A percentile compares a stretch with the other conserved stretches of the same genome.
Conservation (phyloP, 306 rosid genomes). For the Medicago truncatula region DNA sequence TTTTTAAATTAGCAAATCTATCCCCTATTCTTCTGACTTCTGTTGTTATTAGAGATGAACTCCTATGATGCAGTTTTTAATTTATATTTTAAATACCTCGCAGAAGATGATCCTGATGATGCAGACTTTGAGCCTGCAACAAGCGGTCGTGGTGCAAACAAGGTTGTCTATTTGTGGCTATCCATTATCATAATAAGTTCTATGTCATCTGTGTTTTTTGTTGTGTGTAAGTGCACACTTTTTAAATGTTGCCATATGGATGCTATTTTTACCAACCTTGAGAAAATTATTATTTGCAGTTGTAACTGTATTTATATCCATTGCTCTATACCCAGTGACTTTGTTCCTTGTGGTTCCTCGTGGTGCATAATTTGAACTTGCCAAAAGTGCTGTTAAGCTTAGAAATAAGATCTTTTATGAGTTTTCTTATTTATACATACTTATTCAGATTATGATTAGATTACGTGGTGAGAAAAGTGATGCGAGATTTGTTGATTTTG, state of each 20-base stretch:
- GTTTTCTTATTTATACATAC: neutral
- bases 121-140: conserved; percentile 87
- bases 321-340: conserved; percentile 7
- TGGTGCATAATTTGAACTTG: neutral
- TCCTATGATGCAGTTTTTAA: conserved; percentile 19
- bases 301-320: neutral
- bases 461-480: neutral
- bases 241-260: conserved; percentile 16
- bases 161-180: conserved; percentile 56
- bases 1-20: conserved; percentile 14
- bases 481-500: neutral
- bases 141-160: conserved; percentile 63
- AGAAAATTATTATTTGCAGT: neutral
- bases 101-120: conserved; percentile 99
- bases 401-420: neutral
- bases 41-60: conserved; percentile 25
- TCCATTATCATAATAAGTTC: conserved; percentile 16
- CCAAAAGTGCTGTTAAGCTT: conserved; percentile 1
- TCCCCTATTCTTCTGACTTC: neutral
- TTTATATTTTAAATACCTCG: conserved; percentile 33
- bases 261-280: conserved; percentile 7
- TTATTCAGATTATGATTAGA: neutral
- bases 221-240: neutral
- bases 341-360: neutral
- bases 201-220: conserved; percentile 30